These are phyloP conservation scores for Tetrahymena borealis DNA, from an alignment of 73 alveolate species.

Conservation along the genomic window DNA sequence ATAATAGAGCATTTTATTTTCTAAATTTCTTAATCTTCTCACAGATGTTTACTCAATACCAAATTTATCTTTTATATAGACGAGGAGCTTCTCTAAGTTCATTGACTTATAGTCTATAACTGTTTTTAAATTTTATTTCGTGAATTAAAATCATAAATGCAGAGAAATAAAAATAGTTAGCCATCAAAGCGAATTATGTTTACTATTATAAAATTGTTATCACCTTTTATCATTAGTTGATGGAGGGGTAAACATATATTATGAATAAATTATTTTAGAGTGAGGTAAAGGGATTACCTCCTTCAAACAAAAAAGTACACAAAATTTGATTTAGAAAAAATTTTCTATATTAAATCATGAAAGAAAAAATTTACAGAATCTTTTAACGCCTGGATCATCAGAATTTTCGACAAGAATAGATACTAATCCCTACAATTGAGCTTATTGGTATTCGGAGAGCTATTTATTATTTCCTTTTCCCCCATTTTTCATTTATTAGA, in stretches of 20 bases:
- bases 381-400: not conserved
- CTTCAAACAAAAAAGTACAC: no score
- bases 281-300: no score
- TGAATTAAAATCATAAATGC: no score
- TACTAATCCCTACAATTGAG: not conserved
- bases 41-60: not conserved
- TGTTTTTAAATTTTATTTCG: no score
- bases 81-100: not conserved
- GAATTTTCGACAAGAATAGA: not conserved
- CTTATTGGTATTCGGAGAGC: not conserved
- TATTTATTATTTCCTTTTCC: not conserved
- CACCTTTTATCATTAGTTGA: no score
- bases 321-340: no score
- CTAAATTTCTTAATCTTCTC: not conserved
- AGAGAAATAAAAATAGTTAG: no score
- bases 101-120: not conserved
- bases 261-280: no score
- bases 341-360: no score
- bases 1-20: not conserved
- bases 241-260: no score
- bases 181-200: no score
- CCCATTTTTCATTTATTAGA: not conserved
- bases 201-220: no score
- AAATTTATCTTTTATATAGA: not conserved
- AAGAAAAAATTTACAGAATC: not conserved